phyloP scores from a whole-genome alignment of 192 early-diverging fungal species.

The Mortierella claussenii region DNA sequence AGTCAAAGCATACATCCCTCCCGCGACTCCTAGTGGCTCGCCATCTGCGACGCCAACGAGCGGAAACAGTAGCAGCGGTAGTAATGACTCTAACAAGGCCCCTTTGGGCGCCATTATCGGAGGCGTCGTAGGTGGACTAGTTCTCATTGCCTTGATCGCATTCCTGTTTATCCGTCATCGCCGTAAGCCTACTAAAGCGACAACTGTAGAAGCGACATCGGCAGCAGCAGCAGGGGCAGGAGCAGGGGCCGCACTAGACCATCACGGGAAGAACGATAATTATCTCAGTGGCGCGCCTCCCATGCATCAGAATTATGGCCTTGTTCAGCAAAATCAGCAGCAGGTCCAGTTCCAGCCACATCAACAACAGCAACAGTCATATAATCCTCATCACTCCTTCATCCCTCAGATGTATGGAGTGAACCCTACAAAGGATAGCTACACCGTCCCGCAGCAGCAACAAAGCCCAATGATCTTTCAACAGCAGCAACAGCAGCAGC shows the following conservation, averaged over 20 bases:
- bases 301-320: constrained; percentile 23
- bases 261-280: background rate
- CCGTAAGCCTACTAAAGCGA: background rate
- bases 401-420: too few relatives aligned
- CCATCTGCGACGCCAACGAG: background rate
- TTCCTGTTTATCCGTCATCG: constrained; percentile 31
- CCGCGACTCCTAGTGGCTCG: background rate
- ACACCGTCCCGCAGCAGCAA: constrained; percentile 6
- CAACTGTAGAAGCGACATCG: background rate
- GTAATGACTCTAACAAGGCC: background rate
- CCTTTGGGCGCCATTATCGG: constrained; percentile 24
- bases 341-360: constrained; percentile 1
- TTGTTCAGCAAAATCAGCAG: constrained; percentile 23
- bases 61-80: background rate
- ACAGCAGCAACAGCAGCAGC: background rate
- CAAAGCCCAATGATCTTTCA: constrained; percentile 17
- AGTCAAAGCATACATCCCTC: constrained; percentile 6
- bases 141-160: constrained; percentile 20
- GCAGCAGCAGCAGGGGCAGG: background rate
- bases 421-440: background rate
- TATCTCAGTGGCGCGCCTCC: background rate
- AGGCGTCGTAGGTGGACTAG: constrained; percentile 32
- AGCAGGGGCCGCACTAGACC: background rate
- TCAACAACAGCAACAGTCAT: constrained; percentile 18
- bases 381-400: constrained; percentile 4